Evolutionary conservation across 2,329 filamentous ascomycete genomes (phyloP), one percentile per base, ranked within the genome.

Genomic region (Fusarium sp.): DNA sequence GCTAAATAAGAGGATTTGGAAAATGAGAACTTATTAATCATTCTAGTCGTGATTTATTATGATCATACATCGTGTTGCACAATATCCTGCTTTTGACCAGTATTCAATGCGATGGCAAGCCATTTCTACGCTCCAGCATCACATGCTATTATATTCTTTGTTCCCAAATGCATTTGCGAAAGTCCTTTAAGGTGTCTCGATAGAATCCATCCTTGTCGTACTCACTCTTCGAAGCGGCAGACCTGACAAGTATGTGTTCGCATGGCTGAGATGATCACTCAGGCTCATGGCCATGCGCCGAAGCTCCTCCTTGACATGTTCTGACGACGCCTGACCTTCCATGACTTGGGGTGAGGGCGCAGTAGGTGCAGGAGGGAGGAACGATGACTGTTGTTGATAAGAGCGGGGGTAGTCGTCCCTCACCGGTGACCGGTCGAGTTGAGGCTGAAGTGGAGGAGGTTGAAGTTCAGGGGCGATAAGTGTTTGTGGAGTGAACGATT

Each of bases 311-410:
- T 85, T 85, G 23, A 87, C 85, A 50, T 88, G 87, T 27, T 85
- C 83, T 7, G 81, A 77, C 0, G 85, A 84, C 1, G 86, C 86
- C 35, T 84, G 81, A 5, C 86, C 86, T 74, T 89, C 87, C 82
- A 90, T 85, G 42, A 88, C 86, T 55, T 83, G 82, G 5, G 82
- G 78, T 3, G 85, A 83, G 3, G 87, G 88, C 13, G 85, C 84
- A 4, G 79, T 7, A 83, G 85, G 27, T 81, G 79, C 5, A 79
- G 81, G 20, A 82, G 83, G 60, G 23, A 73, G 68, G 42, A 74
- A 69, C 15, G 71, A 59, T 12, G 62, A 70, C 23, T 66, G 68
- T 12, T 66, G 68, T 14, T 67, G 59, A 35, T 64, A 57, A 40
- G 72, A 60, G 17, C 60, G 68, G 13, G 52, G 55, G 30, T 65